A percentile compares a stretch with the other conserved stretches of the same genome.
phyloP scores from a whole-genome alignment of 2,329 filamentous ascomycete genomes.

The Coniochaeta ligniaria region DNA sequence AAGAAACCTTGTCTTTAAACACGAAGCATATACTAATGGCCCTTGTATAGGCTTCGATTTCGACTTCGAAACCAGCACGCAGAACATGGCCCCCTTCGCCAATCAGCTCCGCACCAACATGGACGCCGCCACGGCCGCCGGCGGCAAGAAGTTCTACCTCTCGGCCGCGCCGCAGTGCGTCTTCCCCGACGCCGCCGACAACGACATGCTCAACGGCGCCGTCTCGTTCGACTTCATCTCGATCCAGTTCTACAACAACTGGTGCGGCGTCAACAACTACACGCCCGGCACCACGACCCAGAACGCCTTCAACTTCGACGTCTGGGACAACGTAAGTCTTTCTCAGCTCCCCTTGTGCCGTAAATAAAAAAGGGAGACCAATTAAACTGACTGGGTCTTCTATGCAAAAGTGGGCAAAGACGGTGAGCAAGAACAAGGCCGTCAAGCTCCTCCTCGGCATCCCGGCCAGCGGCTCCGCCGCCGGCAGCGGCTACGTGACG shows the following conservation, averaged over 20 bases:
- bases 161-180: slow-evolving; percentile 62
- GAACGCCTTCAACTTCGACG: slow-evolving; percentile 52
- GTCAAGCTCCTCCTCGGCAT: slow-evolving; percentile 58
- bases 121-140: slow-evolving; percentile 30
- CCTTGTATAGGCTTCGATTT: no score
- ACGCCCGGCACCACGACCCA: slow-evolving; percentile 32
- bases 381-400: no score
- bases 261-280: slow-evolving; percentile 52
- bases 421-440: slow-evolving; percentile 45
- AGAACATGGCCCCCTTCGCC: slow-evolving; percentile 56
- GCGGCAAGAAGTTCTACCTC: slow-evolving; percentile 48
- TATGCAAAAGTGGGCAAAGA: slow-evolving; percentile 62
- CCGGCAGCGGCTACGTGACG: slow-evolving; percentile 48
- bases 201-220: slow-evolving; percentile 45
- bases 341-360: no score
- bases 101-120: slow-evolving; percentile 48
- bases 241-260: slow-evolving; percentile 66
- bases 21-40: no score
- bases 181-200: slow-evolving; percentile 54
- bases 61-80: slow-evolving; percentile 25
- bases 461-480: slow-evolving; percentile 46
- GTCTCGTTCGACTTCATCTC: slow-evolving; percentile 54
- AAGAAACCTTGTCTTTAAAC: no score
- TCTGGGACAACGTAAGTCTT: slow-evolving; percentile 59
- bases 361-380: no score